A percentile compares a stretch with the other conserved stretches of the same genome.
phyloP scores from a whole-genome alignment of 2,329 filamentous ascomycete species.

The Geosmithia morbida region DNA sequence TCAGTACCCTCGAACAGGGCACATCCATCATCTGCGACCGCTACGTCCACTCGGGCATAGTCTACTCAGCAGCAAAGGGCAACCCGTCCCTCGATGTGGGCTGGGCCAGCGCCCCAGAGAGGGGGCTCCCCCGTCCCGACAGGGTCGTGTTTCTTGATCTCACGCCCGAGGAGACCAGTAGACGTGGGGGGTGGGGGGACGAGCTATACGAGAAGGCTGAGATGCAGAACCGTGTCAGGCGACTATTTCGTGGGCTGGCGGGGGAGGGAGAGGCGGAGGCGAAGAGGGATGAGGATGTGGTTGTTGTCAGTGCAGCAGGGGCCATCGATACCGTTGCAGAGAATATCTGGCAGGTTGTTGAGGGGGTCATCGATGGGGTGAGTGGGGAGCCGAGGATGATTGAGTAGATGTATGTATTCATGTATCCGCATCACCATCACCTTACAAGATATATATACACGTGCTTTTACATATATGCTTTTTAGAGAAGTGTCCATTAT shows the following conservation, averaged over 20 bases:
- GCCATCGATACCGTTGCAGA: slow-evolving; percentile 41
- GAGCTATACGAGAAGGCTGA: slow-evolving; percentile 79
- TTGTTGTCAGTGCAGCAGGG: slow-evolving; percentile 37
- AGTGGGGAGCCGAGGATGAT: slow-evolving; percentile 33
- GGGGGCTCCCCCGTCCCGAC: slow-evolving; percentile 78
- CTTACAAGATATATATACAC: no score
- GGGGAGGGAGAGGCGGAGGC: slow-evolving; percentile 18
- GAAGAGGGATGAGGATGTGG: slow-evolving; percentile 19
- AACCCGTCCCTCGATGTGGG: slow-evolving; percentile 53
- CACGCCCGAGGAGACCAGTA: slow-evolving; percentile 54
- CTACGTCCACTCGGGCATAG: slow-evolving; percentile 89
- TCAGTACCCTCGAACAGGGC: slow-evolving; percentile 43
- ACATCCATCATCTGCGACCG: slow-evolving; percentile 75
- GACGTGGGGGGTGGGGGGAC: slow-evolving; percentile 72
- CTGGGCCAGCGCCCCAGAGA: slow-evolving; percentile 77
- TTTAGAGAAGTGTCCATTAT: no score
- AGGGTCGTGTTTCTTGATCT: slow-evolving; percentile 79
- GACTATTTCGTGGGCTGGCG: slow-evolving; percentile 44
- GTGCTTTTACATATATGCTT: background rate
- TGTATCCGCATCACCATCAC: background rate
- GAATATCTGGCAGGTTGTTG: slow-evolving; percentile 37
- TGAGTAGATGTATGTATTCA: slow-evolving; percentile 3
- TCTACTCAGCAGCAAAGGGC: slow-evolving; percentile 82
- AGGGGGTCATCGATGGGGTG: slow-evolving; percentile 28
- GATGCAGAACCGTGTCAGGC: slow-evolving; percentile 68